A percentile compares a stretch with the other conserved stretches of the same genome.
These are phyloP conservation scores for Microsporum ferrugineum DNA, from an alignment of 2,329 filamentous ascomycete species.

Conservation along the genomic window DNA sequence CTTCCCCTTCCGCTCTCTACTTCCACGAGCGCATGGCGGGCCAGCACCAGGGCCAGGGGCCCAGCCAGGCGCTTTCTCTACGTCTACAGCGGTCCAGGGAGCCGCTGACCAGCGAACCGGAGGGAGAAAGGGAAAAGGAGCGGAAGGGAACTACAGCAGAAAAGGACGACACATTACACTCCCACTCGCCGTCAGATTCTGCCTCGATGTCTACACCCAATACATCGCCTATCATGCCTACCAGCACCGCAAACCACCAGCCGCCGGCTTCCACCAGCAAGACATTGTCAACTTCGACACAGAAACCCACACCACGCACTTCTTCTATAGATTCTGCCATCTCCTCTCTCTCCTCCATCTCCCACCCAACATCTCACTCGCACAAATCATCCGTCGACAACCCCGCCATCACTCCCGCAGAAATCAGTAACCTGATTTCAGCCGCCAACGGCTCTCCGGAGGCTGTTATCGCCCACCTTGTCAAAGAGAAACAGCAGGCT, in stretches of 20 bases:
- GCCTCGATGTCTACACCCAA: not conserved
- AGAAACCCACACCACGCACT: constrained; percentile 49
- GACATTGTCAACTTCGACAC: not conserved
- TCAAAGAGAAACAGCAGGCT: constrained; percentile 84
- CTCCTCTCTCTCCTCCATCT: constrained; percentile 55
- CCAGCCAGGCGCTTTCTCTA: not conserved
- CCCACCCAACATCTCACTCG: constrained; percentile 36
- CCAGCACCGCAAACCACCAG: not conserved
- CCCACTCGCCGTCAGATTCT: not conserved
- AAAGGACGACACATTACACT: constrained; percentile 1
- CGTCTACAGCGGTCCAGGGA: not conserved
- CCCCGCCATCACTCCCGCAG: constrained; percentile 50
- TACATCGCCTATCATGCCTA: not conserved
- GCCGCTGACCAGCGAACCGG: not conserved
- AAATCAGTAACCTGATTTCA: constrained; percentile 67
- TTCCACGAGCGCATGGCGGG: constrained; percentile 3
- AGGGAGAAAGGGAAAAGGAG: not conserved
- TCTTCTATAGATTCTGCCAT: constrained; percentile 91
- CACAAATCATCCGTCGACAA: constrained; percentile 48
- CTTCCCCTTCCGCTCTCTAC: not conserved
- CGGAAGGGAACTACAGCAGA: not conserved
- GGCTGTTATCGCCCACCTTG: constrained; percentile 71
- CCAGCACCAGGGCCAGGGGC: constrained; percentile 1
- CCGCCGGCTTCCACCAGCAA: not conserved
- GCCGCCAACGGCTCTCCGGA: constrained; percentile 73